Conservation (phyloP, 2,329 filamentous ascomycete species). For the Paraphaeosphaeria sporulosa region DNA sequence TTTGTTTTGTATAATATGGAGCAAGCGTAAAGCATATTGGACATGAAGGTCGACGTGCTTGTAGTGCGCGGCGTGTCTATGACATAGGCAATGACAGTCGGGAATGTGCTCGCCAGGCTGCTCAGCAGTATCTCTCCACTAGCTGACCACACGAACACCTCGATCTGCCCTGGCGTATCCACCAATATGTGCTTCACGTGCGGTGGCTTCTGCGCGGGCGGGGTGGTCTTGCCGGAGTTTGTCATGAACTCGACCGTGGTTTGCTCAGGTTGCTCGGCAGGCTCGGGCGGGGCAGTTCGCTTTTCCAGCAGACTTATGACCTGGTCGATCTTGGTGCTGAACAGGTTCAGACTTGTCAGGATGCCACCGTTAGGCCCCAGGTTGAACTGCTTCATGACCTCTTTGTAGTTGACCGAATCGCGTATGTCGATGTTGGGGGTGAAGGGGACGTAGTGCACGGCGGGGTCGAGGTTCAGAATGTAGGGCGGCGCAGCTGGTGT, state of each 20-base stretch:
- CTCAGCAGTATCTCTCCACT: constrained; percentile 93
- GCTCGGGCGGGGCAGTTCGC: constrained; percentile 68
- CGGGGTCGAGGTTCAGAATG: constrained; percentile 95
- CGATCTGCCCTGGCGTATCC: constrained; percentile 96
- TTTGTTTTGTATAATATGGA: constrained; percentile 99
- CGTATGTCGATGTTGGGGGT: constrained; percentile 98
- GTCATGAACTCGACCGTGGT: constrained; percentile 47
- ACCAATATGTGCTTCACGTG: constrained; percentile 82
- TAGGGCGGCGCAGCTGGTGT: constrained; percentile 71
- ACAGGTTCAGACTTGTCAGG: constrained; percentile 92
- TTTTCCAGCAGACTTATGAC: constrained; percentile 90
- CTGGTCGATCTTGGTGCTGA: constrained; percentile 98
- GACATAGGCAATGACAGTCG: constrained; percentile 95
- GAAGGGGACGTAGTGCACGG: constrained; percentile 91
- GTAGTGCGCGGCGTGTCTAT: constrained; percentile 95
- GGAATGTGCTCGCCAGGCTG: constrained; percentile 90
- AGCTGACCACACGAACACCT: constrained; percentile 98
- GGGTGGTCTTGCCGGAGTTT: constrained; percentile 39
- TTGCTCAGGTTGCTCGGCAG: constrained; percentile 34
- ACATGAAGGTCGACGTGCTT: constrained; percentile 98
- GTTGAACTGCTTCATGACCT: constrained; percentile 99
- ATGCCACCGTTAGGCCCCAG: constrained; percentile 97
- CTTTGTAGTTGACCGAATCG: constrained; percentile 98
- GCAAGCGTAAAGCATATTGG: constrained; percentile 99
- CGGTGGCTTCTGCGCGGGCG: constrained; percentile 57